phyloP scores from a whole-genome alignment of 306 rosid genomes.

The Inga laurina region DNA sequence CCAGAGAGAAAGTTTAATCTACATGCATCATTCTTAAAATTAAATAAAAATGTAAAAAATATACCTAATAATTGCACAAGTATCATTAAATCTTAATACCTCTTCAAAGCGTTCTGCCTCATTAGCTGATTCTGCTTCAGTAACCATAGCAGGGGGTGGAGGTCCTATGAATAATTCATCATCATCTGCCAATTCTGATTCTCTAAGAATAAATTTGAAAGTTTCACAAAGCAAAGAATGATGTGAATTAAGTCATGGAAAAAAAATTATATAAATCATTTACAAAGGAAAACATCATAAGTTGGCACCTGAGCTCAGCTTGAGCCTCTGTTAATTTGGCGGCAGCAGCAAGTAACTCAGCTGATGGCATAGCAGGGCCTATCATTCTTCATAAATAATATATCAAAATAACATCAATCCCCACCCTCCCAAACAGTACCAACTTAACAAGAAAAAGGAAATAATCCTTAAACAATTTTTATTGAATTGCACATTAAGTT shows the following conservation, averaged over 20 bases:
- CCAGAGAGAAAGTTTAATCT: background rate
- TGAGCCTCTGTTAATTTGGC: slow-evolving; percentile 95
- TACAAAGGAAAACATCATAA: background rate
- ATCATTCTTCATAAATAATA: slow-evolving; percentile 53
- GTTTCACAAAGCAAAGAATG: slow-evolving; percentile 9
- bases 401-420: slow-evolving; percentile 15
- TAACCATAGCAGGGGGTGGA: slow-evolving; percentile 83
- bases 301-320: slow-evolving; percentile 65
- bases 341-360: slow-evolving; percentile 92
- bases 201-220: slow-evolving; percentile 46
- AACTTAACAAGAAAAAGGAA: background rate
- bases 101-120: slow-evolving; percentile 97
- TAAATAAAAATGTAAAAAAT: slow-evolving; percentile 24
- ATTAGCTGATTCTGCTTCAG: slow-evolving; percentile 87
- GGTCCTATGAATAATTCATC: slow-evolving; percentile 75
- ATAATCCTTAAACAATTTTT: background rate
- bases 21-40: slow-evolving; percentile 5
- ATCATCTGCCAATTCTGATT: slow-evolving; percentile 77
- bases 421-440: background rate
- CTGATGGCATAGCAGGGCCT: slow-evolving; percentile 96
- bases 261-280: slow-evolving; percentile 1
- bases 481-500: background rate
- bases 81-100: slow-evolving; percentile 49
- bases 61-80: slow-evolving; percentile 6
- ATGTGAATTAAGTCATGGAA: slow-evolving; percentile 10